These are phyloP conservation scores for Lodderomyces margitis DNA, from an alignment of 1,139 yeast genomes.

Conservation along the genomic window DNA sequence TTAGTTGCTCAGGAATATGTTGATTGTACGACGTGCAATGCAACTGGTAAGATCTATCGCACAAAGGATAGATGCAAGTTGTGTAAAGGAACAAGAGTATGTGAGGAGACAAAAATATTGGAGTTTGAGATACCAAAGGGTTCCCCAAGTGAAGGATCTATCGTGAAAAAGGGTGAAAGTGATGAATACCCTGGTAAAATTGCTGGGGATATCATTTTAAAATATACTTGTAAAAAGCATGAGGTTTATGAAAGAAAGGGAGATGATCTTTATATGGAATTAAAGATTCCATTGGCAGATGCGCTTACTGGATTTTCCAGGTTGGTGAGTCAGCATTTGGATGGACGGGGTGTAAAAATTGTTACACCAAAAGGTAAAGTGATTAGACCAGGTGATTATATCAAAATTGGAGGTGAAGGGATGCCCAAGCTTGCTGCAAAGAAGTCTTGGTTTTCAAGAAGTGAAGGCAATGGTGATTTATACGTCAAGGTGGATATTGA, in stretches of 20 bases:
- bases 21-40: slow-evolving; percentile 70
- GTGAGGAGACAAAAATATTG: slow-evolving; percentile 67
- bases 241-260: slow-evolving; percentile 55
- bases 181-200: slow-evolving; percentile 74
- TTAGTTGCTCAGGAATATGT: slow-evolving; percentile 63
- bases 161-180: slow-evolving; percentile 67
- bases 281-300: slow-evolving; percentile 69
- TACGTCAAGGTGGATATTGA: slow-evolving; percentile 69
- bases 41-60: slow-evolving; percentile 62
- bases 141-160: slow-evolving; percentile 56
- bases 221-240: slow-evolving; percentile 49
- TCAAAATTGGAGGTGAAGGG: slow-evolving; percentile 75
- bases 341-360: slow-evolving; percentile 69
- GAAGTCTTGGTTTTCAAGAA: slow-evolving; percentile 34
- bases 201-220: slow-evolving; percentile 78
- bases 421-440: slow-evolving; percentile 60
- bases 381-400: slow-evolving; percentile 69
- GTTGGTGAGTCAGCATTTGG: slow-evolving; percentile 70
- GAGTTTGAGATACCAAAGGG: slow-evolving; percentile 82
- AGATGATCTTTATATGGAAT: slow-evolving; percentile 60
- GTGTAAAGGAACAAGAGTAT: slow-evolving; percentile 65
- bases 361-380: slow-evolving; percentile 75
- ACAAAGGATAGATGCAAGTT: slow-evolving; percentile 73
- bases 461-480: slow-evolving; percentile 60
- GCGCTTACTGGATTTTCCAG: slow-evolving; percentile 79